Base-by-base conservation (phyloP, 352 stramenopile genomes). In the Globisporangium irregulare region DNA sequence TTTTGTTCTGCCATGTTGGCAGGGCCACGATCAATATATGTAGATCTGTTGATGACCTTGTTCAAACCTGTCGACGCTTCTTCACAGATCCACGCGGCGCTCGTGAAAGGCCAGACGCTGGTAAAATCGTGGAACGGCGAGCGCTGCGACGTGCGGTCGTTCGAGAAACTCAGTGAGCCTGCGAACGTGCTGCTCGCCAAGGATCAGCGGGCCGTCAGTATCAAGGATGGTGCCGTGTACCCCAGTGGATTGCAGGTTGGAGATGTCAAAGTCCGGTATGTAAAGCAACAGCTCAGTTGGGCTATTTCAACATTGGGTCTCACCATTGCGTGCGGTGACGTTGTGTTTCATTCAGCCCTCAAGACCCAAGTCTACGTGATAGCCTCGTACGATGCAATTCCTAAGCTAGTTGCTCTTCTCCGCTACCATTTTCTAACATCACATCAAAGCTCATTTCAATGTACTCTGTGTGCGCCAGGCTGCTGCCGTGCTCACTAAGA, bases 51-150 rank as follows among this genome's bases (percentile, higher is more conserved):
- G 38, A 46, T 46, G 10, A 20, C 38, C 38, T 4, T 46, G 41
- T n/a, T 7, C 41, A 48, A n/a, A 48, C 41, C 12, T 55, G 9
- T 22, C 48, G 20, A 15, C 48, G 6, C 5, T 32, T 56, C 50
- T 56, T 27, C 50, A 29, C 36, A 76, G 71, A 27, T 82, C 18
- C 73, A 76, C 12, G 57, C 70, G 36, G 75, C 76, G 34, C 77
- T 81, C 29, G 56, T 75, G 27, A 89, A 82, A 59, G 69, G 71
- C 1, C 64, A 80, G 66, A 87, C 79, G 3, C 60, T 72, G 12
- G 65, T 79, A 18, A 71, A 65, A 12, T 88, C 82, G 0, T 92
- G 84, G 84, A 84, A 87, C 54, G 79, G 82, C 14, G 82, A 89
- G 60, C 74, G 78, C 54, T 90, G 77, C 53, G 84, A 92, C 34